These are phyloP conservation scores for Haematococcus lacustris DNA, from an alignment of 139 green algal genomes.

Conservation along the genomic window DNA sequence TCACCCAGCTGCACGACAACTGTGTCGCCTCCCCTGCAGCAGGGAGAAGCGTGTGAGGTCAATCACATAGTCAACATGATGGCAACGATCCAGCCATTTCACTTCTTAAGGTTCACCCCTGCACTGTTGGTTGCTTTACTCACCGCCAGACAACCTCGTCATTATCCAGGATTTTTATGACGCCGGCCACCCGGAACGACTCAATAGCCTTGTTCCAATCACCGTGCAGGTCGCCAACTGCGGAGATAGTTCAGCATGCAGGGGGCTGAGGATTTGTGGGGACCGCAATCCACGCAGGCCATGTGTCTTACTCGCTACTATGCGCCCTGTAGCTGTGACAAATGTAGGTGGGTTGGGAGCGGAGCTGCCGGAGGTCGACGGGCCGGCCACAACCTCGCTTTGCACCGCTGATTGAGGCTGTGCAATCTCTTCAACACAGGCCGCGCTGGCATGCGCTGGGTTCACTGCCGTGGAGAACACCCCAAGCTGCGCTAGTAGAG, in stretches of 20 bases:
- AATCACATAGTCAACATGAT: too few relatives aligned
- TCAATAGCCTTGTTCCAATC: slow-evolving; percentile 76
- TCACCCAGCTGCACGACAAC: slow-evolving; percentile 88
- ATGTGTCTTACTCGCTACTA: slow-evolving; percentile 62
- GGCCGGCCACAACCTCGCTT: too few relatives aligned
- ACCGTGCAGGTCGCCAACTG: slow-evolving; percentile 88
- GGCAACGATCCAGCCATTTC: too few relatives aligned
- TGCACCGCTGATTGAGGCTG: too few relatives aligned
- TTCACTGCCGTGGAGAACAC: too few relatives aligned
- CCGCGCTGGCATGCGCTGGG: too few relatives aligned
- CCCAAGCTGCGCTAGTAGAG: too few relatives aligned
- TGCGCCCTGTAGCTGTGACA: slow-evolving; percentile 61
- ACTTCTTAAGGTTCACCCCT: too few relatives aligned
- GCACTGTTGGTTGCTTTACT: too few relatives aligned
- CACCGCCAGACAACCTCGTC: slow-evolving; percentile 57
- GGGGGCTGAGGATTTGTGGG: neutral
- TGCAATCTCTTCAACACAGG: too few relatives aligned
- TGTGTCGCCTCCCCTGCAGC: slow-evolving; percentile 69
- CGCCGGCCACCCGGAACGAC: slow-evolving; percentile 59
- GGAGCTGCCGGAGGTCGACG: too few relatives aligned
- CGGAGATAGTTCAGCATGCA: neutral
- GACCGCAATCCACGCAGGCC: neutral
- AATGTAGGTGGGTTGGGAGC: slow-evolving; percentile 65
- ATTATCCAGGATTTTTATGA: slow-evolving; percentile 43
- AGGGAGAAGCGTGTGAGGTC: too few relatives aligned